Evolutionary conservation across 1,139 yeast genomes (phyloP).

Genomic region (Diutina mesorugosa): DNA sequence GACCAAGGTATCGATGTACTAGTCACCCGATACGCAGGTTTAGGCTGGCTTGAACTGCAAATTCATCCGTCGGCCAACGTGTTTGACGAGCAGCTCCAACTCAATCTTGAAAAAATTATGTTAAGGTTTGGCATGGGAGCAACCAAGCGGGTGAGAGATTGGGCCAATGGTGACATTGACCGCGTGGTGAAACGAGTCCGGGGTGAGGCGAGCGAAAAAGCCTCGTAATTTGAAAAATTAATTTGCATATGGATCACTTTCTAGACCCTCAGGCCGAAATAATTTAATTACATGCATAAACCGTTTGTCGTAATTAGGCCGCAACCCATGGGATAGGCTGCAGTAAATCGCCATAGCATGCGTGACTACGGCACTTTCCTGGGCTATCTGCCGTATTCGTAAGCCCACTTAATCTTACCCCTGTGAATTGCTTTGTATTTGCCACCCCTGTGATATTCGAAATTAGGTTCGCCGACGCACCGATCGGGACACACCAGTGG

Average conservation of each 20-base stretch:
- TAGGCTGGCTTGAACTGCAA: slow-evolving; percentile 36
- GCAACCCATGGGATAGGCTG: not conserved
- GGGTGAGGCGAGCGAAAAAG: not conserved
- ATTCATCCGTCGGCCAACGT: slow-evolving; percentile 10
- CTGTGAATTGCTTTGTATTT: not conserved
- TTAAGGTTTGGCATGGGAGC: slow-evolving; percentile 28
- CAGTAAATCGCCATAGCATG: not conserved
- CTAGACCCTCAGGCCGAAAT: not conserved
- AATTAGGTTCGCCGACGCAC: not conserved
- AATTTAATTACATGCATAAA: not conserved
- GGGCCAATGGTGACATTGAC: slow-evolving; percentile 39
- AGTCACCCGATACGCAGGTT: slow-evolving; percentile 49
- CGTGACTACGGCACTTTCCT: not conserved
- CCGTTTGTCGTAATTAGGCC: not conserved
- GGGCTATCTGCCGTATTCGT: not conserved
- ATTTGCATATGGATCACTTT: not conserved
- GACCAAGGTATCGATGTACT: slow-evolving; percentile 48
- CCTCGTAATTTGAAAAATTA: not conserved
- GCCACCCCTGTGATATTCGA: not conserved
- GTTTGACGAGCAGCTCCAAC: slow-evolving; percentile 20
- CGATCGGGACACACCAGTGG: not conserved
- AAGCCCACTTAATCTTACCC: not conserved
- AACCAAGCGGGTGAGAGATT: slow-evolving; percentile 44
- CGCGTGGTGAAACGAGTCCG: slow-evolving; percentile 6
- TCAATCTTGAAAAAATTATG: slow-evolving; percentile 34